These are phyloP conservation scores for Nidula niveotomentosa DNA, from an alignment of 1,284 basidiomycete genomes.

Conservation along the genomic window DNA sequence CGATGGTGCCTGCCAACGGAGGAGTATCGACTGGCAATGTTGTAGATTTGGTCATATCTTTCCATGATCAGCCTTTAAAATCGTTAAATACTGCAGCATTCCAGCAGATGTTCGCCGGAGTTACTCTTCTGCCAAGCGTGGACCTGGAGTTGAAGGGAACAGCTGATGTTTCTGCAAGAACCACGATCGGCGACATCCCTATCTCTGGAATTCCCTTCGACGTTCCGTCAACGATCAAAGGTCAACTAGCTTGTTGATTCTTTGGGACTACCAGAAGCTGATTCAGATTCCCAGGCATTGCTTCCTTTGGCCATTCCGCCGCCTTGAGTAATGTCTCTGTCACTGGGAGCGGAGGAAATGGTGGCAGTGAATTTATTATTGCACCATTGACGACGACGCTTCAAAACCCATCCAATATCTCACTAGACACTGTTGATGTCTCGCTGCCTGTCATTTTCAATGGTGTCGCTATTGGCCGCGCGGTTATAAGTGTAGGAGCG, in stretches of 20 bases:
- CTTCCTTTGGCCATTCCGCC: constrained; percentile 52
- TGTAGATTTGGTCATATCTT: constrained; percentile 57
- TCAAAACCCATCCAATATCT: constrained; percentile 70
- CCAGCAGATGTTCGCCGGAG: constrained; percentile 54
- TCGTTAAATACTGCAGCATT: constrained; percentile 59
- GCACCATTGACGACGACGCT: constrained; percentile 54
- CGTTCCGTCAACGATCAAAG: constrained; percentile 39
- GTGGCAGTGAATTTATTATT: constrained; percentile 54
- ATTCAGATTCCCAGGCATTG: constrained; percentile 36
- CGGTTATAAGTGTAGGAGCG: constrained; percentile 53
- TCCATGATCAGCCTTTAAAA: constrained; percentile 54
- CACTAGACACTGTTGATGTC: constrained; percentile 58
- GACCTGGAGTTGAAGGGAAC: constrained; percentile 55
- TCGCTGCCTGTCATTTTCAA: constrained; percentile 62
- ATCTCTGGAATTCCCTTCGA: constrained; percentile 67
- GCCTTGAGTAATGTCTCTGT: constrained; percentile 53
- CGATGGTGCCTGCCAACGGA: constrained; percentile 47
- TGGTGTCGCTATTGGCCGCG: constrained; percentile 53
- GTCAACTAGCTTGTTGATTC: neutral
- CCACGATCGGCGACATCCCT: constrained; percentile 66
- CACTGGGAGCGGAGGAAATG: constrained; percentile 58
- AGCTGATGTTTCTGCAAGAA: constrained; percentile 62
- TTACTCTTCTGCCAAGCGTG: constrained; percentile 50
- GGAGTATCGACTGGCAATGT: constrained; percentile 70
- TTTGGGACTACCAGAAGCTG: neutral